Evolutionary conservation across 108 stramenopile species (phyloP).

Genomic region (Halocafeteria seosinensis): DNA sequence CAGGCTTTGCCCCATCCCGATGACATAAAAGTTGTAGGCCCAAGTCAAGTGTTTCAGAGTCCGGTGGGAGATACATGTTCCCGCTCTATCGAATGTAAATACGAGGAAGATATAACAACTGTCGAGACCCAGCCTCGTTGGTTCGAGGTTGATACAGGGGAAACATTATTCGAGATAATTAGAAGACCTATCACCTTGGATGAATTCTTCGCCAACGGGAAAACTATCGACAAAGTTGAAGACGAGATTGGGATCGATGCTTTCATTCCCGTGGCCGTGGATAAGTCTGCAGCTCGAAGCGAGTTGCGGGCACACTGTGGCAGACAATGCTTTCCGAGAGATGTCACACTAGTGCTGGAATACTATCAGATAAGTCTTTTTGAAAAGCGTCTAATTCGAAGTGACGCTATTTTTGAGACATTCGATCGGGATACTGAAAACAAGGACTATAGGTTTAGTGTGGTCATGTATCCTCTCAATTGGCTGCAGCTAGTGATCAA

Average conservation of each 20-base stretch:
- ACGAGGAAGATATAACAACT: slow-evolving; percentile 37
- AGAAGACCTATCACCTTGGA: slow-evolving; percentile 43
- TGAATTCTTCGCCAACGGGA: slow-evolving; percentile 23
- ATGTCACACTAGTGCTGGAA: slow-evolving; percentile 40
- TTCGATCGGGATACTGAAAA: slow-evolving; percentile 45
- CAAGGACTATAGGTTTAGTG: slow-evolving; percentile 35
- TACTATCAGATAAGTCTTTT: slow-evolving; percentile 48
- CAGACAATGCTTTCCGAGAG: slow-evolving; percentile 46
- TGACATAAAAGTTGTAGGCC: slow-evolving; percentile 42
- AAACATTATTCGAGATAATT: slow-evolving; percentile 44
- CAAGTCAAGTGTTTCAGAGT: slow-evolving; percentile 37
- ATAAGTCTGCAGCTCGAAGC: slow-evolving; percentile 38
- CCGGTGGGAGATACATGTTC: slow-evolving; percentile 59
- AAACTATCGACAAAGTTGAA: slow-evolving; percentile 17
- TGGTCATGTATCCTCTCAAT: slow-evolving; percentile 47
- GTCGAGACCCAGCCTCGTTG: slow-evolving; percentile 47
- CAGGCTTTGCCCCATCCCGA: slow-evolving; percentile 50
- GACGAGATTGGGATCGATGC: slow-evolving; percentile 22
- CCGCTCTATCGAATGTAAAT: slow-evolving; percentile 33
- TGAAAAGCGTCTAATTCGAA: slow-evolving; percentile 47
- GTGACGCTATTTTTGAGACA: slow-evolving; percentile 34
- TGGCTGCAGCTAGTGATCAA: slow-evolving; percentile 57
- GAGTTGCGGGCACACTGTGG: slow-evolving; percentile 31
- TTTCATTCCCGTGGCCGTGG: slow-evolving; percentile 47
- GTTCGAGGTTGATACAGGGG: slow-evolving; percentile 50